Evolutionary conservation across 2,329 filamentous ascomycete species (phyloP).

Genomic region (Microdochium bolleyi): DNA sequence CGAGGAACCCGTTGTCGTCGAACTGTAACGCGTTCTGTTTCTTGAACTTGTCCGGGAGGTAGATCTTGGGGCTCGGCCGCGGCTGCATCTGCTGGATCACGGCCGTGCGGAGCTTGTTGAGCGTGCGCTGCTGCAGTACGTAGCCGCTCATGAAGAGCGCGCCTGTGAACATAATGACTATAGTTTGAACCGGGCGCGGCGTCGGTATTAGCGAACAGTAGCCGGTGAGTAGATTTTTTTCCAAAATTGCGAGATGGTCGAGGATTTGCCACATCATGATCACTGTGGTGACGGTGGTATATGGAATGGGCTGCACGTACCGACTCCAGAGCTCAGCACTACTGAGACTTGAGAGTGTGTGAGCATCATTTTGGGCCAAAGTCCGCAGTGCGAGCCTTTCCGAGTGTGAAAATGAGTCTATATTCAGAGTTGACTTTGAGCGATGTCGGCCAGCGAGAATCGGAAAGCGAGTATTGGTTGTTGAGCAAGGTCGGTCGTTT

Average conservation of each 20-base stretch:
- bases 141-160: slow-evolving; percentile 86
- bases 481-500: too few relatives aligned
- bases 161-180: slow-evolving; percentile 69
- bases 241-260: too few relatives aligned
- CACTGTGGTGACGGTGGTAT: not conserved
- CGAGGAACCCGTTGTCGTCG: not conserved
- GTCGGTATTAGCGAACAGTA: too few relatives aligned
- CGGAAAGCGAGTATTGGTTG: too few relatives aligned
- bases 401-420: too few relatives aligned
- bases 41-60: slow-evolving; percentile 43
- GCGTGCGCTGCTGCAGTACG: slow-evolving; percentile 76
- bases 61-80: slow-evolving; percentile 36
- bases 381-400: too few relatives aligned
- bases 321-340: not conserved
- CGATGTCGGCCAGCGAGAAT: too few relatives aligned
- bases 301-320: not conserved
- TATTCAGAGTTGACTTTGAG: too few relatives aligned
- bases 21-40: slow-evolving; percentile 3
- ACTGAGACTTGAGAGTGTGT: not conserved
- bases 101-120: slow-evolving; percentile 66
- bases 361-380: not conserved
- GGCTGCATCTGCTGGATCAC: slow-evolving; percentile 45
- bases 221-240: too few relatives aligned
- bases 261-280: not conserved
- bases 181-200: too few relatives aligned